Percentiles rank a stretch among this genome's conserved stretches.
phyloP scores from a whole-genome alignment of 345 rosid species.

The Eucalyptus pumila region DNA sequence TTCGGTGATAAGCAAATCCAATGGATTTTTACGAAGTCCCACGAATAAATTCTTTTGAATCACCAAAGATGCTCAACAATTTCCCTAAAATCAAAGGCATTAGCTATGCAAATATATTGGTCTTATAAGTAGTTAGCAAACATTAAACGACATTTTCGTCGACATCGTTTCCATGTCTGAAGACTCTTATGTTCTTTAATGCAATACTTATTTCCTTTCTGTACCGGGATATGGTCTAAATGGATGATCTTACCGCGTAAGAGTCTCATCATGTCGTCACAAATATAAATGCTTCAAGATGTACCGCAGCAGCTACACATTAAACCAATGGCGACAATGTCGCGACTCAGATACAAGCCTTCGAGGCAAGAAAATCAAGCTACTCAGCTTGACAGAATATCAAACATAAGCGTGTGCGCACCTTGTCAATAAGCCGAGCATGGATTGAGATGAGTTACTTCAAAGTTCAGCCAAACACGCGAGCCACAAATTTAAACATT shows the following conservation, averaged over 20 bases:
- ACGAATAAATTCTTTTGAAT: no score
- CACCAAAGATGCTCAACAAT: no score
- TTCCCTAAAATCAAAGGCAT: no score
- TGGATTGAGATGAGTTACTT: not conserved
- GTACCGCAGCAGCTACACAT: not conserved
- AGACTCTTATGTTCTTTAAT: no score
- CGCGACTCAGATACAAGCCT: not conserved
- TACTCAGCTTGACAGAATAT: not conserved
- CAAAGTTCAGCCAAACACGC: not conserved
- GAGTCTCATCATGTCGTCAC: not conserved
- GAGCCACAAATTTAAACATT: not conserved
- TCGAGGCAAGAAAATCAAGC: not conserved
- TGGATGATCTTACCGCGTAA: not conserved
- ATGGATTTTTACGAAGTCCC: no score
- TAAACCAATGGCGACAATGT: not conserved
- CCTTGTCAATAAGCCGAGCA: rapidly evolving
- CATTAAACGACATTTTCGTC: no score
- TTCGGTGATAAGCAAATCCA: no score
- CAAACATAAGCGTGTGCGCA: rapidly evolving
- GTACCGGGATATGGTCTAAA: not conserved
- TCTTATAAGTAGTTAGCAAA: no score
- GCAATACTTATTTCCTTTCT: not conserved
- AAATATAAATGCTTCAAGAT: no score
- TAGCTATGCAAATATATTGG: no score
- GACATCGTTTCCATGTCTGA: no score